A percentile compares a stretch with the other conserved stretches of the same genome.
Evolutionary conservation across 257 asterid genomes (phyloP).

Genomic region (Scutellaria baicalensis): DNA sequence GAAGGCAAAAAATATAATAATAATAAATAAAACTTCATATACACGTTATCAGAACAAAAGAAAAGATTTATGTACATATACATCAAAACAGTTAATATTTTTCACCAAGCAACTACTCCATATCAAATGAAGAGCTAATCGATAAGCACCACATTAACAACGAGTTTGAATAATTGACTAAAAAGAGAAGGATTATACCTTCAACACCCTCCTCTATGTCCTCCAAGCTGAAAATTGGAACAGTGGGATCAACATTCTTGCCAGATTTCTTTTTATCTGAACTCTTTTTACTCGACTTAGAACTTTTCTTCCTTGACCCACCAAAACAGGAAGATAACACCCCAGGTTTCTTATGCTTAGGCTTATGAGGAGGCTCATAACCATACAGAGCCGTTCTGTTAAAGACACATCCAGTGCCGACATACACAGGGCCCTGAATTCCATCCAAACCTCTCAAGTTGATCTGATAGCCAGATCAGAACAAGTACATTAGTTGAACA

Average conservation of each 20-base stretch:
- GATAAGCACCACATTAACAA: neutral
- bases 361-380: conserved; percentile 87
- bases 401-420: conserved; percentile 96
- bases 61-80: neutral
- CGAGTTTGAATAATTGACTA: conserved; percentile 2
- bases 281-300: conserved; percentile 67
- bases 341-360: conserved; percentile 66
- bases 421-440: conserved; percentile 96
- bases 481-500: conserved; percentile 6
- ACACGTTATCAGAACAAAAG: neutral
- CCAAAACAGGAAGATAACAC: conserved; percentile 64
- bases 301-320: conserved; percentile 63
- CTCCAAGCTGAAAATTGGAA: conserved; percentile 84
- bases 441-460: conserved; percentile 97
- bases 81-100: neutral
- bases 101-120: neutral
- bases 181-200: conserved; percentile 43
- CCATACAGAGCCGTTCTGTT: conserved; percentile 92
- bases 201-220: conserved; percentile 97
- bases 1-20: neutral
- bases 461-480: conserved; percentile 39
- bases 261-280: conserved; percentile 85
- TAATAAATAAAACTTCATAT: neutral
- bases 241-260: conserved; percentile 81
- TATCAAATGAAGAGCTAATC: neutral